Percentiles rank a stretch among this genome's conserved stretches.
Conservation (phyloP, 495 filamentous ascomycete species). For the Talaromyces thailandensis region DNA sequence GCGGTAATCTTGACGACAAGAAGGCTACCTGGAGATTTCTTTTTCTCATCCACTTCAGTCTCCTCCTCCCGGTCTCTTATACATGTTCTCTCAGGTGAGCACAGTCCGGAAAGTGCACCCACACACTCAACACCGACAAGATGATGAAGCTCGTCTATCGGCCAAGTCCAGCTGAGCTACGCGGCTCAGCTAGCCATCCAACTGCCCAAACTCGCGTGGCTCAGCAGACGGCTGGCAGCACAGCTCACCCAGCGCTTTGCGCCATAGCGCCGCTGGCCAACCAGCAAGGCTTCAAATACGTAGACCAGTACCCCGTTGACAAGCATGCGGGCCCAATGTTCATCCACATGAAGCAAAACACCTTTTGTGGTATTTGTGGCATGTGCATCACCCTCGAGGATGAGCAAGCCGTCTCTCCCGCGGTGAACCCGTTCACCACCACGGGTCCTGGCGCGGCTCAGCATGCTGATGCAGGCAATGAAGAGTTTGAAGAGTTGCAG, state of each 20-base stretch:
- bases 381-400: conserved; percentile 5
- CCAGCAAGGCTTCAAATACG: background rate
- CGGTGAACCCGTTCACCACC: background rate
- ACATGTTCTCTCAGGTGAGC: background rate
- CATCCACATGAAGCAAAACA: background rate
- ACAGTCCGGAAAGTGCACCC: background rate
- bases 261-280: background rate
- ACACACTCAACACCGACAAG: background rate
- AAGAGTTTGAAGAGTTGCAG: background rate
- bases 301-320: background rate
- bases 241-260: background rate
- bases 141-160: background rate
- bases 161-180: background rate
- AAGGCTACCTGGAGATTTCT: background rate
- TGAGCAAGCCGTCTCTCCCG: background rate
- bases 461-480: background rate
- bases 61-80: background rate
- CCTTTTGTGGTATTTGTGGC: conserved; percentile 1
- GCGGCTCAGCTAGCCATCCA: background rate
- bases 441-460: background rate
- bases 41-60: background rate
- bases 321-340: conserved; percentile 2
- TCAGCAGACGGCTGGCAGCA: background rate
- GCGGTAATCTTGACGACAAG: conserved; percentile 5
- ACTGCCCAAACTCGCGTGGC: background rate